Conservation (phyloP, 2,329 filamentous ascomycete species). For the Hypoxylon sp. region DNA sequence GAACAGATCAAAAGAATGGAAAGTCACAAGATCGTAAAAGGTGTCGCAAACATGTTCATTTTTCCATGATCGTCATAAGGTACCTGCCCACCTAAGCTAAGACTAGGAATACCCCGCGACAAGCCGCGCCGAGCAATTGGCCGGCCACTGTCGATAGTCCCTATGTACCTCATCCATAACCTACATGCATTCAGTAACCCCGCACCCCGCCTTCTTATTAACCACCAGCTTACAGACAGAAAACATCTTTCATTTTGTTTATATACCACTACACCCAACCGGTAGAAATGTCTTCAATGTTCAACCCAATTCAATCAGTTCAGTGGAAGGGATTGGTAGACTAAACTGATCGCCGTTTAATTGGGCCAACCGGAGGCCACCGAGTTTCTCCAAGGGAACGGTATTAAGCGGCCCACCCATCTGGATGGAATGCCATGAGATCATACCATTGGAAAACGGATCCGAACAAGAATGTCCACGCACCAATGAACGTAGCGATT, state of each 20-base stretch:
- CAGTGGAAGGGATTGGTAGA: neutral
- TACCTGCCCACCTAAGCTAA: conserved; percentile 47
- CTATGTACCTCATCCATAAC: neutral
- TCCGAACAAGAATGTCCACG: conserved; percentile 35
- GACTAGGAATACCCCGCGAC: conserved; percentile 41
- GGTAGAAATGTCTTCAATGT: neutral
- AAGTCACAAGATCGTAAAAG: conserved; percentile 43
- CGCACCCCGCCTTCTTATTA: neutral
- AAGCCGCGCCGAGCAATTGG: conserved; percentile 46
- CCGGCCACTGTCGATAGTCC: conserved; percentile 26
- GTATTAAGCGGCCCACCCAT: conserved; percentile 19
- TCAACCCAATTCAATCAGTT: neutral
- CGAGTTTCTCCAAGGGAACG: neutral
- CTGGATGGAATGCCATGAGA: conserved; percentile 46
- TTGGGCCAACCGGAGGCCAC: neutral
- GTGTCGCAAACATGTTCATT: conserved; percentile 34
- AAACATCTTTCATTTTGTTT: neutral
- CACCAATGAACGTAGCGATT: conserved; percentile 31
- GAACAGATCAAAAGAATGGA: conserved; percentile 15
- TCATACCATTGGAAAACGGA: conserved; percentile 43
- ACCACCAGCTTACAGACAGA: neutral
- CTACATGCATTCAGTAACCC: neutral
- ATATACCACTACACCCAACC: neutral
- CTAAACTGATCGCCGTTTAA: neutral
- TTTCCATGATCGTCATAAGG: conserved; percentile 42